phyloP scores from a whole-genome alignment of 306 rosid genomes.

The Astragalus membranaceus region DNA sequence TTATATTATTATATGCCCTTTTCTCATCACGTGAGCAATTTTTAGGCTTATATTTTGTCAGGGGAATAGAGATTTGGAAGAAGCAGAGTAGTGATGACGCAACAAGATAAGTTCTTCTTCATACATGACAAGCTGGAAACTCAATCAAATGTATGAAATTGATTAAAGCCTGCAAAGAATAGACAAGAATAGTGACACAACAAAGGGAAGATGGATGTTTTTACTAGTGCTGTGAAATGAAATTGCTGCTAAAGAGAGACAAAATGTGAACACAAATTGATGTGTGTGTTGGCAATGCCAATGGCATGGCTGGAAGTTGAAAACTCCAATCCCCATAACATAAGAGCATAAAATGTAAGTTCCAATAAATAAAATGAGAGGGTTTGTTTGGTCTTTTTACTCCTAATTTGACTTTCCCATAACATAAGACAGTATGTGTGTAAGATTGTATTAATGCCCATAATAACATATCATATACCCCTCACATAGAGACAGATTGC shows the following conservation, averaged over 20 bases:
- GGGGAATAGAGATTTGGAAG: neutral
- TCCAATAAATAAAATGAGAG: neutral
- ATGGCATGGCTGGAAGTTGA: neutral
- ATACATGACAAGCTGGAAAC: constrained; percentile 24
- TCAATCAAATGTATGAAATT: constrained; percentile 15
- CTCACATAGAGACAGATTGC: constrained; percentile 29
- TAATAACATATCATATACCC: neutral
- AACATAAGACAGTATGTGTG: constrained; percentile 29
- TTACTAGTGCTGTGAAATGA: neutral
- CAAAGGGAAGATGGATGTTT: constrained; percentile 24
- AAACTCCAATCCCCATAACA: constrained; percentile 22
- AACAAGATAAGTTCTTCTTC: neutral
- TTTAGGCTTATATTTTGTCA: neutral
- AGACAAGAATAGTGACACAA: constrained; percentile 28
- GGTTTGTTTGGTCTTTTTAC: constrained; percentile 17
- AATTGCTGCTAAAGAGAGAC: constrained; percentile 23
- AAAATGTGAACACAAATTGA: constrained; percentile 35
- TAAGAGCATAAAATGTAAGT: neutral
- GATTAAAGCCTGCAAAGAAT: constrained; percentile 38
- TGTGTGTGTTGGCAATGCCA: neutral
- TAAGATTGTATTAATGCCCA: constrained; percentile 26
- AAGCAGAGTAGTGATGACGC: constrained; percentile 15
- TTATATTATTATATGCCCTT: neutral
- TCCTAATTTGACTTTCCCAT: constrained; percentile 42
- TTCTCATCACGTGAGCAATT: neutral